Percentiles rank a stretch among this genome's conserved stretches.
Evolutionary conservation across 495 filamentous ascomycete species (phyloP).

Genomic region (Penicillium tannophilum): DNA sequence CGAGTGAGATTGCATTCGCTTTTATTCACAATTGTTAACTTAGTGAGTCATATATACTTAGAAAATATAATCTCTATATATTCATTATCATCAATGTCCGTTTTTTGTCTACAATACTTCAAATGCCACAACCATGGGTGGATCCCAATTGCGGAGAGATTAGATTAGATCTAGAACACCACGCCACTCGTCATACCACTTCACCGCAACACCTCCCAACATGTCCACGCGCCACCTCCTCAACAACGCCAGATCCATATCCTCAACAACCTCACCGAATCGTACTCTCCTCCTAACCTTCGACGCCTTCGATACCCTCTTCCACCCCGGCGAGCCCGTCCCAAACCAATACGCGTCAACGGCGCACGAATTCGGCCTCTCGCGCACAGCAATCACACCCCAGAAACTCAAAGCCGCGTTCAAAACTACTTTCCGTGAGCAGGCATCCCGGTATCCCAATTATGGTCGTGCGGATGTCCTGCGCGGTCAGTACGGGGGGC

Average conservation of each 20-base stretch:
- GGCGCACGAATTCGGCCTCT: slow-evolving; percentile 60
- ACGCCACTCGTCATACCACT: background rate
- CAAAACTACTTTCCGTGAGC: slow-evolving; percentile 52
- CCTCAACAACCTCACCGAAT: background rate
- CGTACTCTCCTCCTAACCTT: slow-evolving; percentile 64
- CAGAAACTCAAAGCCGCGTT: slow-evolving; percentile 37
- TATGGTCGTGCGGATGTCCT: slow-evolving; percentile 59
- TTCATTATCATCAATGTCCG: no score
- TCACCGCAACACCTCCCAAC: background rate
- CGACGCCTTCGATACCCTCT: slow-evolving; percentile 79
- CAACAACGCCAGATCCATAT: background rate
- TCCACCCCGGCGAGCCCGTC: slow-evolving; percentile 61
- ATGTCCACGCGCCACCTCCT: slow-evolving; percentile 10
- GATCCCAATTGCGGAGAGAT: background rate
- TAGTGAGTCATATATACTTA: no score
- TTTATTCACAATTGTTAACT: no score
- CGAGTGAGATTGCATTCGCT: background rate
- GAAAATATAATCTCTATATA: no score
- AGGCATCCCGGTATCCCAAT: slow-evolving; percentile 58
- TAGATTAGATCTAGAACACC: slow-evolving; percentile 1
- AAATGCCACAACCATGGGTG: background rate
- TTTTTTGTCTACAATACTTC: no score
- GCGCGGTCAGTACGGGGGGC: slow-evolving; percentile 48
- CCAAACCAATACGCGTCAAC: slow-evolving; percentile 62
- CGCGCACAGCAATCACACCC: slow-evolving; percentile 31